Evolutionary conservation across 345 rosid genomes (phyloP).

Genomic region (Geranium brycei): DNA sequence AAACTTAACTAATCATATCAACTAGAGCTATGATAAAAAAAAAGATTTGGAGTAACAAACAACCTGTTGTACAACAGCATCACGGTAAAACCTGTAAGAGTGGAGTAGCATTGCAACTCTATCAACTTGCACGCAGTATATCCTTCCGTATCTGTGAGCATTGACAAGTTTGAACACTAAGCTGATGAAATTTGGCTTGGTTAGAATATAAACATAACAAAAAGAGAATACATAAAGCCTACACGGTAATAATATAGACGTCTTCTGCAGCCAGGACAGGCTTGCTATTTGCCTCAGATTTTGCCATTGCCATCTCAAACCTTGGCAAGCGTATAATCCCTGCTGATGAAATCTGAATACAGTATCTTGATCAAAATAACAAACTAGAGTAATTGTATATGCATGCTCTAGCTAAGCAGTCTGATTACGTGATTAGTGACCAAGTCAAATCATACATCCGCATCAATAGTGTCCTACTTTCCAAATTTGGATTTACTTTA

Average conservation of each 20-base stretch:
- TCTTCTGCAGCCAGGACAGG: conserved; percentile 91
- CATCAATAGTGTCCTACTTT: not conserved
- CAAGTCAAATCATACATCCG: not conserved
- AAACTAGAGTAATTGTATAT: not conserved
- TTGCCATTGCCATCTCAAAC: conserved; percentile 94
- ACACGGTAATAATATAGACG: conserved; percentile 73
- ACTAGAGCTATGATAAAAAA: no score
- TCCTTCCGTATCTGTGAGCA: conserved; percentile 82
- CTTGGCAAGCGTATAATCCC: conserved; percentile 82
- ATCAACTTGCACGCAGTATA: conserved; percentile 96
- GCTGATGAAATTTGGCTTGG: conserved; percentile 1
- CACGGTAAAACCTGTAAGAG: conserved; percentile 83
- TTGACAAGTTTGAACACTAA: conserved; percentile 10
- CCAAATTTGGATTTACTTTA: no score
- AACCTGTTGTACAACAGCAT: conserved; percentile 94
- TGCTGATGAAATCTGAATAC: conserved; percentile 74
- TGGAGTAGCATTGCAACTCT: conserved; percentile 92
- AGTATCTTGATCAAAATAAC: conserved; percentile 12
- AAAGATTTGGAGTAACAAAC: conserved; percentile 3
- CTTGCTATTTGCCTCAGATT: conserved; percentile 65
- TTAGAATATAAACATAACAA: not conserved
- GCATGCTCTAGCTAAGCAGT: not conserved
- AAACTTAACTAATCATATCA: not conserved
- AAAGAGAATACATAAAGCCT: conserved; percentile 21
- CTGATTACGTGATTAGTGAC: not conserved